These are phyloP conservation scores for Schizochytrium sp. DNA, from an alignment of 108 stramenopile genomes.

Conservation along the genomic window DNA sequence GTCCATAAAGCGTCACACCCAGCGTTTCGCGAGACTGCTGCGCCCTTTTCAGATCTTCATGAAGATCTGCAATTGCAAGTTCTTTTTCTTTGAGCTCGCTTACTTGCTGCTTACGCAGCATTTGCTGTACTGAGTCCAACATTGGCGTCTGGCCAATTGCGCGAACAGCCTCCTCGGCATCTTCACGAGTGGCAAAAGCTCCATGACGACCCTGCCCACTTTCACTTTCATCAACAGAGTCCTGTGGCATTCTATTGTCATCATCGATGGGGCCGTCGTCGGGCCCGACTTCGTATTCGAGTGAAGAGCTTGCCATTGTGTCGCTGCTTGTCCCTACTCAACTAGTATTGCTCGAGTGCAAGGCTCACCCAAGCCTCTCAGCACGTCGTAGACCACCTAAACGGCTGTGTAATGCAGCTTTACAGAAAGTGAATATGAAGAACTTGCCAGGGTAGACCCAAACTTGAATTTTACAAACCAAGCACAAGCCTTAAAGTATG, in stretches of 20 bases:
- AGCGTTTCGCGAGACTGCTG: slow-evolving; percentile 76
- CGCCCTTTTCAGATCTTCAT: slow-evolving; percentile 64
- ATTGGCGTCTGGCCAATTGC: slow-evolving; percentile 74
- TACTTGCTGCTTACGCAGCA: slow-evolving; percentile 78
- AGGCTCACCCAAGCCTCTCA: no score
- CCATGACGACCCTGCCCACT: not conserved
- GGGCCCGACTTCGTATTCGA: not conserved
- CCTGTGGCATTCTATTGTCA: not conserved
- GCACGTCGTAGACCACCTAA: no score
- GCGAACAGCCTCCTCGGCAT: slow-evolving; percentile 56
- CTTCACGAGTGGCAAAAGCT: slow-evolving; percentile 19
- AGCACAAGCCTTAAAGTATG: no score
- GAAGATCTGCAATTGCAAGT: slow-evolving; percentile 76
- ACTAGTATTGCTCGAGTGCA: no score
- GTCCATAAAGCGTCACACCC: slow-evolving; percentile 82
- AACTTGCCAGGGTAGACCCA: no score
- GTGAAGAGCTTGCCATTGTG: no score
- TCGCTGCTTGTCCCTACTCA: no score
- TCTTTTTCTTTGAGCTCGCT: slow-evolving; percentile 78
- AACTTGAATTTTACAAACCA: no score
- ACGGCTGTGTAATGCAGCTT: no score
- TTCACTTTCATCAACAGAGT: not conserved
- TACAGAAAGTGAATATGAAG: no score
- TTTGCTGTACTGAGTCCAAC: slow-evolving; percentile 82
- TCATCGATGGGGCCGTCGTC: not conserved